Base-by-base conservation (phyloP, 2,329 filamentous ascomycete species). In the Lasiodiplodia citricola region DNA sequence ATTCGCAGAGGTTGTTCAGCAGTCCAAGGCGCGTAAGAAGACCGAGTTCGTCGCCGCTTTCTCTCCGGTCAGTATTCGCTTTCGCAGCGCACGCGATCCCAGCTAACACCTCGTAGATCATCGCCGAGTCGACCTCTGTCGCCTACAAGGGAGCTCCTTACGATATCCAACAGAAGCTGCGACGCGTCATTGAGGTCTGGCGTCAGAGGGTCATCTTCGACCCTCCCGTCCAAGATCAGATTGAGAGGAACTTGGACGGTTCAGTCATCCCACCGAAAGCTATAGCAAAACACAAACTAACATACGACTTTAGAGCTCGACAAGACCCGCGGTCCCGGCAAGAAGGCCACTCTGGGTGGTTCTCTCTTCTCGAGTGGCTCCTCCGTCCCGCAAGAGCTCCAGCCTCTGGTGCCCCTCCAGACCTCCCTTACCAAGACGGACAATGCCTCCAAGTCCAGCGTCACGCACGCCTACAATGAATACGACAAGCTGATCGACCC, bases 161-260 rank as follows among this genome's bases (percentile, higher is more conserved):
- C 47, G 95, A 99, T 64, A 89, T 97, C 35, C 96, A 98, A 78
- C 87, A 88, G 69, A 97, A 97, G 79, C 85, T 99, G 47, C 88
- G 91, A 70, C 88, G 96, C 38, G 95, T 98, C 0, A 88, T 98
- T 3, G 95, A 98, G 75, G 96, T 99, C 21, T 99, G 96, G 96
- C 91, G 91, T 76, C 90, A 95, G 75, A 87, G 96, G 44, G 83
- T 85, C 65, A 96, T 99, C 56, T 99, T 99, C 75, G 93, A 96
- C 70, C 79, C 80, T 0, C 87, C 91, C 0, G 92, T 97, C 60
- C 91, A 97, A 77, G 88, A 90, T 68, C 91, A 91, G 1, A 89
- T 97, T 65, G 95, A 98, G 77, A 83, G 87, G 69, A 87, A 92
- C 37, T 85, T 98, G 66, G 90, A 93, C 72, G 93, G 93, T 95